Percentiles rank a stretch among this genome's conserved stretches.
phyloP scores from a whole-genome alignment of 2,329 filamentous ascomycete species.

The Arthroderma sp. region DNA sequence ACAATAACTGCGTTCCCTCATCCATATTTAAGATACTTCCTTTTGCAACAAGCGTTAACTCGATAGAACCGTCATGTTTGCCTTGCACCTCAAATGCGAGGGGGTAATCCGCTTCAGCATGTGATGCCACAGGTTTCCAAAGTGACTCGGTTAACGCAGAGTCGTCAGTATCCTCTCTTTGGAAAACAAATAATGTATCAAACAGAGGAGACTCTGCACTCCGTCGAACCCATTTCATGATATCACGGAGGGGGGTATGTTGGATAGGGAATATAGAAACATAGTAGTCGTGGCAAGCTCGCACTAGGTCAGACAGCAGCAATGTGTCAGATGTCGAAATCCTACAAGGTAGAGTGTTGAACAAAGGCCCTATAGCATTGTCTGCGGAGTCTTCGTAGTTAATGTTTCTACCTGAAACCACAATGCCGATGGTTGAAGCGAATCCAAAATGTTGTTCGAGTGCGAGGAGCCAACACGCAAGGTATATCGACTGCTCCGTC shows the following conservation, averaged over 20 bases:
- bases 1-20: slow-evolving; percentile 28
- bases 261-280: slow-evolving; percentile 56
- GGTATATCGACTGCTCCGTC: slow-evolving; percentile 65
- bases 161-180: slow-evolving; percentile 34
- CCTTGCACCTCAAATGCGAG: slow-evolving; percentile 63
- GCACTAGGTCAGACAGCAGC: slow-evolving; percentile 49
- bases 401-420: slow-evolving; percentile 66
- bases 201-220: slow-evolving; percentile 50
- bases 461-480: slow-evolving; percentile 58
- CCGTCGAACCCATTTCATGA: slow-evolving; percentile 62
- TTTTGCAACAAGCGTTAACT: slow-evolving; percentile 48
- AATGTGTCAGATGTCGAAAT: slow-evolving; percentile 31
- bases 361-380: slow-evolving; percentile 62
- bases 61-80: slow-evolving; percentile 34
- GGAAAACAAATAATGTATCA: slow-evolving; percentile 71
- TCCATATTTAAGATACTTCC: slow-evolving; percentile 26
- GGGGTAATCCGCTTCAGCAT: slow-evolving; percentile 52
- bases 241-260: slow-evolving; percentile 62
- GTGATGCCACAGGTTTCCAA: slow-evolving; percentile 44
- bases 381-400: slow-evolving; percentile 50
- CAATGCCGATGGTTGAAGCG: slow-evolving; percentile 51
- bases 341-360: slow-evolving; percentile 75
- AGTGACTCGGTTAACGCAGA: slow-evolving; percentile 21
- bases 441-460: slow-evolving; percentile 40
- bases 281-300: slow-evolving; percentile 57